Evolutionary conservation across 352 stramenopile species (phyloP).

Genomic region (Globisporangium polare): DNA sequence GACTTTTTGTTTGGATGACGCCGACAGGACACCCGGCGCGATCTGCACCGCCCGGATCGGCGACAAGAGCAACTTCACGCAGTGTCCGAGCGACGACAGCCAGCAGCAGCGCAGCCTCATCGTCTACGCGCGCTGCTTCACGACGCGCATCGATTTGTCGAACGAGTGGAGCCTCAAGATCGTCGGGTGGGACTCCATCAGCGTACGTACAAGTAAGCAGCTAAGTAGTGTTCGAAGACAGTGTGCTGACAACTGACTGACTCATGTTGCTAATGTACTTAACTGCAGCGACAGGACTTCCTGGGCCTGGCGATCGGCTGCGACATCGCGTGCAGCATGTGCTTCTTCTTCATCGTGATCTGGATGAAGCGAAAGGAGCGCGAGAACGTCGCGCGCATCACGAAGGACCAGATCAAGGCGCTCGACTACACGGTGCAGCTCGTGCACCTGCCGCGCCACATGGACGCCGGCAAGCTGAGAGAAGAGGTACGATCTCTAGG

Average conservation of each 20-base stretch:
- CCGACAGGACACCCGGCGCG: slow-evolving; percentile 24
- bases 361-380: slow-evolving; percentile 77
- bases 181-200: slow-evolving; percentile 79
- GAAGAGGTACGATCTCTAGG: slow-evolving; percentile 36
- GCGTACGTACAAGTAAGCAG: slow-evolving; percentile 22
- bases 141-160: slow-evolving; percentile 70
- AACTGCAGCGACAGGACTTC: slow-evolving; percentile 54
- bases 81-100: slow-evolving; percentile 27
- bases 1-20: slow-evolving; percentile 31
- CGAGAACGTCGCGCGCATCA: slow-evolving; percentile 52
- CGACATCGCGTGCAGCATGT: slow-evolving; percentile 62
- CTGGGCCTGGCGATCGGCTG: slow-evolving; percentile 62
- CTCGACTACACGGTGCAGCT: slow-evolving; percentile 81
- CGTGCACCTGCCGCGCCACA: slow-evolving; percentile 54
- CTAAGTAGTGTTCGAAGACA: too few relatives aligned
- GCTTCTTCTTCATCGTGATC: slow-evolving; percentile 62
- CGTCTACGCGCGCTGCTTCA: slow-evolving; percentile 71
- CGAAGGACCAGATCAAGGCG: slow-evolving; percentile 59
- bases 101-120: slow-evolving; percentile 41
- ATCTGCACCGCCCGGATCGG: slow-evolving; percentile 43
- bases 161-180: slow-evolving; percentile 71
- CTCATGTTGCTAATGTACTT: neutral
- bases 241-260: neutral
- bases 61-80: slow-evolving; percentile 54
- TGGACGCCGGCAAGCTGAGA: slow-evolving; percentile 52